Evolutionary conservation across 805 yeast genomes (phyloP).

Genomic region (Nakazawaea pomicola): DNA sequence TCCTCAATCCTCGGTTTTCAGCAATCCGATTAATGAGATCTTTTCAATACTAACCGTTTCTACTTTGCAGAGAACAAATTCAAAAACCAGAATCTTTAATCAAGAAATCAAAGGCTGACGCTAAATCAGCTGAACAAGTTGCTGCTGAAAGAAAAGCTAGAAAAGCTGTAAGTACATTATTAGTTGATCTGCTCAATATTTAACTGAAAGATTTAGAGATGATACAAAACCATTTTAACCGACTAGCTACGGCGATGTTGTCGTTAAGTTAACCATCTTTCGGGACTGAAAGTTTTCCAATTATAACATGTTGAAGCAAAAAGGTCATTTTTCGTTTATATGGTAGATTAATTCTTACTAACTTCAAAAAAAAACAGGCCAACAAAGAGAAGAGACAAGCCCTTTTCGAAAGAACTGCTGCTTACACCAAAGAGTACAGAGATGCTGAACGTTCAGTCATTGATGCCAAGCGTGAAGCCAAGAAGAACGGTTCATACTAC

Average conservation of each 20-base stretch:
- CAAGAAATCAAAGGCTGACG: slow-evolving; percentile 76
- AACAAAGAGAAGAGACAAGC: slow-evolving; percentile 42
- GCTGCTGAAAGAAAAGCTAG: slow-evolving; percentile 77
- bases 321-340: background rate
- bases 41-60: slow-evolving; percentile 3
- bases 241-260: slow-evolving; percentile 74
- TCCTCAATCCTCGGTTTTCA: background rate
- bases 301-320: background rate
- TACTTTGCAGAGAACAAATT: slow-evolving; percentile 23
- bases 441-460: slow-evolving; percentile 86
- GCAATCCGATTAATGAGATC: background rate
- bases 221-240: slow-evolving; percentile 44
- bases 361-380: slow-evolving; percentile 25
- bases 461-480: slow-evolving; percentile 88
- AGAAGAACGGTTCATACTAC: slow-evolving; percentile 90
- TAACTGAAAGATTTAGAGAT: slow-evolving; percentile 26
- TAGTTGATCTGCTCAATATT: background rate
- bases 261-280: slow-evolving; percentile 78
- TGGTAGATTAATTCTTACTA: slow-evolving; percentile 5
- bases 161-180: slow-evolving; percentile 66
- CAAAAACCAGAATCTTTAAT: slow-evolving; percentile 77
- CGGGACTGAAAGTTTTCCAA: slow-evolving; percentile 58
- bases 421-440: slow-evolving; percentile 91
- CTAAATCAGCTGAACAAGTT: slow-evolving; percentile 70
- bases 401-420: slow-evolving; percentile 86